Evolutionary conservation across 2,329 filamentous ascomycete genomes (phyloP), one percentile per base, ranked within the genome.

Genomic region (Emergomyces pasteurianus): DNA sequence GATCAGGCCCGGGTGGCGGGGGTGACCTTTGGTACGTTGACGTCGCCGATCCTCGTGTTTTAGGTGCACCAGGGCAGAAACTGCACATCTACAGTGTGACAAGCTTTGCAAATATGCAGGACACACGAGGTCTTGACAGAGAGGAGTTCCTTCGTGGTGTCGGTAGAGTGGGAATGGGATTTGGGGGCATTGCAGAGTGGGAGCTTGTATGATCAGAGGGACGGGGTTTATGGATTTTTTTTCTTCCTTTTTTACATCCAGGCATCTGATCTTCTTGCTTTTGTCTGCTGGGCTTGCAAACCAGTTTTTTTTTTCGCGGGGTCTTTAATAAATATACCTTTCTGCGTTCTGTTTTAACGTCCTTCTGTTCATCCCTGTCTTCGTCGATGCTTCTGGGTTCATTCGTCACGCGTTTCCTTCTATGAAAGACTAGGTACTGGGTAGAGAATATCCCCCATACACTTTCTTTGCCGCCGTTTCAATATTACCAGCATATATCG

Each of bases 11-110:
- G 3, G 71, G 71, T 67, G 87, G 83, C n/a, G 88, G 92, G 62
- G 89, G 88, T 16, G 87, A 82, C 69, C 85, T 86, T 75, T 95
- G 88, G 83, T 95, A 89, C 85, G 74, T 85, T 1, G 92, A 96
- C 73, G 81, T 96, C 3, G 68, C 72, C 3, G 77, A 81, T 31
- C 80, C 84, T 0, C 73, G 78, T 38, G 81, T 86, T 61, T 75
- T 95, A 23, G 90, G 90, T 0, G 78, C 78, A 0, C 82, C 85
- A 0, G 89, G 89, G 0, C 84, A 91, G 73, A 83, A 80, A 59
- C 76, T 92, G 6, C 81, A 80, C 65, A 73, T 94, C 36, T 82
- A 82, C 61, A 82, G 83, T 23, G 77, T 95, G 43, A 83, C 75
- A 14, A 77, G 69, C 28, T 80, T 83, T 60, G 76, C 73, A 7